phyloP scores from a whole-genome alignment of 140 eudicot genomes.

The Erigeron philadelphicus region DNA sequence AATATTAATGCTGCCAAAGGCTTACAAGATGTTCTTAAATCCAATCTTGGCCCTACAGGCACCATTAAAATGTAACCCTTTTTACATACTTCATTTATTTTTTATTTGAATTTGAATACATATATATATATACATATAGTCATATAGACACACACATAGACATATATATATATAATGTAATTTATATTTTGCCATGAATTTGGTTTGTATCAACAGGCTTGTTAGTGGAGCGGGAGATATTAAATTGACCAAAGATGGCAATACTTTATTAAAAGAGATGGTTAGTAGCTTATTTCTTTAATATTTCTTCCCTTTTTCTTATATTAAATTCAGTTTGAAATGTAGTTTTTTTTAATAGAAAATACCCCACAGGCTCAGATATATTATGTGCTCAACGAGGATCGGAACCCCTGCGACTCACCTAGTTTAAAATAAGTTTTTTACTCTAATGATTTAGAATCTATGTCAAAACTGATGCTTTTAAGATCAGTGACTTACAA shows the following conservation, averaged over 20 bases:
- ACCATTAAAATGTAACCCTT: conserved; percentile 64
- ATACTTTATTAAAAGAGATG: conserved; percentile 89
- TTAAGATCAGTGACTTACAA: too few relatives aligned
- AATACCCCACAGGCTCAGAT: too few relatives aligned
- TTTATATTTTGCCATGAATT: background rate
- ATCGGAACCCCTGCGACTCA: too few relatives aligned
- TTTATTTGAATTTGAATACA: background rate
- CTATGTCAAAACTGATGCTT: too few relatives aligned
- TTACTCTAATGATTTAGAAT: too few relatives aligned
- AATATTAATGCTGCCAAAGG: conserved; percentile 91
- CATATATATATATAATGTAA: too few relatives aligned
- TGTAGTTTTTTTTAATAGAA: too few relatives aligned
- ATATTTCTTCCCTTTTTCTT: too few relatives aligned
- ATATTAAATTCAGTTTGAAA: too few relatives aligned
- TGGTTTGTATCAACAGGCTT: conserved; percentile 49
- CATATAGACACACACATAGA: too few relatives aligned
- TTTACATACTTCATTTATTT: background rate
- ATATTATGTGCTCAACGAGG: too few relatives aligned
- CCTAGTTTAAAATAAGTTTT: too few relatives aligned
- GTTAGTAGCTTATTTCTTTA: conserved; percentile 32
- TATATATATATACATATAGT: background rate
- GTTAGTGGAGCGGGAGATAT: conserved; percentile 99
- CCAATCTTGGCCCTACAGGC: conserved; percentile 87
- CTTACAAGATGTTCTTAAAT: conserved; percentile 81
- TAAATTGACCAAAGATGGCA: conserved; percentile 91